Evolutionary conservation across 306 rosid genomes (phyloP).

Genomic region (Lupinus albus): DNA sequence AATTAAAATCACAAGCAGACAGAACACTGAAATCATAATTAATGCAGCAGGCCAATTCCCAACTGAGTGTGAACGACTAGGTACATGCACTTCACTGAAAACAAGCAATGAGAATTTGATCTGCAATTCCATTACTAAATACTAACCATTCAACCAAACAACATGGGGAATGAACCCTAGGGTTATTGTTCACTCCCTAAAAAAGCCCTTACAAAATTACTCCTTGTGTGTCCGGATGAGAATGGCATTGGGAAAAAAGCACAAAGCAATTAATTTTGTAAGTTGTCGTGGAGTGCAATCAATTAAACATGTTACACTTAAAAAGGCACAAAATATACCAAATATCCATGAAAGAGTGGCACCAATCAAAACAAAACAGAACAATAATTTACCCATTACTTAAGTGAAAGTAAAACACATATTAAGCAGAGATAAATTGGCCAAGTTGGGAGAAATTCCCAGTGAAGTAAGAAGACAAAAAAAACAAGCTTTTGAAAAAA

Average conservation of each 20-base stretch:
- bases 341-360: background rate
- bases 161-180: background rate
- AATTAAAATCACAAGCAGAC: background rate
- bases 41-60: background rate
- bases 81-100: background rate
- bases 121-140: background rate
- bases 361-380: background rate
- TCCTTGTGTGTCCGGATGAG: no score
- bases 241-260: background rate
- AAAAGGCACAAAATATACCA: slow-evolving; percentile 16
- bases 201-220: no score
- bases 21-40: no score
- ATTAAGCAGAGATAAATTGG: no score
- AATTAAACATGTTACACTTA: background rate
- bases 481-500: background rate
- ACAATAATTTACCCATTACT: slow-evolving; percentile 23
- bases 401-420: no score
- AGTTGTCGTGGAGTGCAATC: slow-evolving; percentile 9
- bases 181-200: background rate
- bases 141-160: background rate
- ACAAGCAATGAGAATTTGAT: slow-evolving; percentile 1
- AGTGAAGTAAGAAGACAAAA: background rate
- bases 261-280: background rate
- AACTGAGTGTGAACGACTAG: background rate
- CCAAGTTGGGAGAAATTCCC: no score